Evolutionary conservation across 768 basidiomycete genomes (phyloP).

Genomic region (Kwoniella europaea): DNA sequence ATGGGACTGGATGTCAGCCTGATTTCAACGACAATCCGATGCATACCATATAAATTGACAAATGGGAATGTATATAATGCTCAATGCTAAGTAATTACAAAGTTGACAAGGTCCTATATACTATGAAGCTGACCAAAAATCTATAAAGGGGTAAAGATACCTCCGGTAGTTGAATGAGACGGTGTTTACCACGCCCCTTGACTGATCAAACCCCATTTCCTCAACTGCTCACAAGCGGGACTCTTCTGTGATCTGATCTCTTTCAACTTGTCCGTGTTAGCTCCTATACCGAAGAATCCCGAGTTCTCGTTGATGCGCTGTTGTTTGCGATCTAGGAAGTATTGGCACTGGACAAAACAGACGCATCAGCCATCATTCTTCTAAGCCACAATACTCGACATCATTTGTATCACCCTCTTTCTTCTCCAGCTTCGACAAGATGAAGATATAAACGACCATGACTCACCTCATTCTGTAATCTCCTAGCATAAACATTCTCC

Average conservation of each 20-base stretch:
- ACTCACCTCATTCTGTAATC: slow-evolving; percentile 65
- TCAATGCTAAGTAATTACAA: too few relatives aligned
- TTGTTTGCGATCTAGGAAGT: slow-evolving; percentile 70
- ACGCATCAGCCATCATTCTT: background rate
- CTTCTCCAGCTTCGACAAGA: background rate
- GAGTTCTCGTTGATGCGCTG: slow-evolving; percentile 74
- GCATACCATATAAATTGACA: background rate
- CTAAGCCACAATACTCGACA: background rate
- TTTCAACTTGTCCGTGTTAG: slow-evolving; percentile 87
- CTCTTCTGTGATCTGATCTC: slow-evolving; percentile 73
- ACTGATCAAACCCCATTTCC: slow-evolving; percentile 38
- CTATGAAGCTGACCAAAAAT: background rate
- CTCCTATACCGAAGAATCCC: slow-evolving; percentile 88
- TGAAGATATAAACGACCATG: background rate
- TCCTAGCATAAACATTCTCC: slow-evolving; percentile 74
- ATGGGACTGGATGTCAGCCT: background rate
- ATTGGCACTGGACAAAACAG: slow-evolving; percentile 65
- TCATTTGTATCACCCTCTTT: background rate
- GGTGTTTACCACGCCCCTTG: background rate
- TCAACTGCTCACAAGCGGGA: slow-evolving; percentile 69
- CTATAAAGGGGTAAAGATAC: background rate
- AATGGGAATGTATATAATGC: too few relatives aligned
- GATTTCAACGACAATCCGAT: background rate
- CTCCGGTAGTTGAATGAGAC: background rate
- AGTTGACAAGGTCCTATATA: background rate